A percentile compares a stretch with the other conserved stretches of the same genome.
These are phyloP conservation scores for Mycena haematopus DNA, from an alignment of 768 basidiomycete species.

Conservation along the genomic window DNA sequence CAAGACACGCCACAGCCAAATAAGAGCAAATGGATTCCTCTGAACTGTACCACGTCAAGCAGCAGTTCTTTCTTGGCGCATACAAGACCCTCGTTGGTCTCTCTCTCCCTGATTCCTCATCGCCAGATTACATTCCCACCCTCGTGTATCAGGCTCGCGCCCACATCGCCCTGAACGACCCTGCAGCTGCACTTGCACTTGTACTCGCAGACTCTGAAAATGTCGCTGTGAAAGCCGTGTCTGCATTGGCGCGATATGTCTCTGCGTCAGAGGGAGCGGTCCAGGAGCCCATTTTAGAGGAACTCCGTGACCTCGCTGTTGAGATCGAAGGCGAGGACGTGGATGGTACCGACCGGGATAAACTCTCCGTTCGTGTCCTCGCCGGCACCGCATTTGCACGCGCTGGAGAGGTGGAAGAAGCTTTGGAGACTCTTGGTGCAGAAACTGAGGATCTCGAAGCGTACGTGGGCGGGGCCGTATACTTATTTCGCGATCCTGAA, in stretches of 20 bases:
- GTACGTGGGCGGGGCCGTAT: conserved; percentile 52
- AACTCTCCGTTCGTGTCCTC: conserved; percentile 74
- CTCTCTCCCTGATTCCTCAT: conserved; percentile 62
- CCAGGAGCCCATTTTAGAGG: conserved; percentile 72
- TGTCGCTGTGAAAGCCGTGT: conserved; percentile 71
- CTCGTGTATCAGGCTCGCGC: conserved; percentile 84
- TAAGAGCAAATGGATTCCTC: conserved; percentile 49
- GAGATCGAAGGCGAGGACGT: conserved; percentile 85
- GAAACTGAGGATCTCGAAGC: conserved; percentile 86
- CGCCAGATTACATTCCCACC: conserved; percentile 67
- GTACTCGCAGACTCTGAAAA: conserved; percentile 66
- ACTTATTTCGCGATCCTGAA: conserved; percentile 3
- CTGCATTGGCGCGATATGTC: conserved; percentile 76
- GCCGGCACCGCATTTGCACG: conserved; percentile 88
- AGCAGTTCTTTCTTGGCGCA: conserved; percentile 81
- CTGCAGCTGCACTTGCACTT: conserved; percentile 61
- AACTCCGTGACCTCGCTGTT: conserved; percentile 83
- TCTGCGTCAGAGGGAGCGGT: conserved; percentile 48
- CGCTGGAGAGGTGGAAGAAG: conserved; percentile 90
- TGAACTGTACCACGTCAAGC: conserved; percentile 71
- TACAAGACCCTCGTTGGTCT: conserved; percentile 66
- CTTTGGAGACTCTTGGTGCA: conserved; percentile 83
- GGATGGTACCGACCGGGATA: conserved; percentile 71
- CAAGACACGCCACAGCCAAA: background rate
- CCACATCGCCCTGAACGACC: conserved; percentile 70